Conservation (phyloP, 164 flowering plant genomes). For the Nelumbo lutea region DNA sequence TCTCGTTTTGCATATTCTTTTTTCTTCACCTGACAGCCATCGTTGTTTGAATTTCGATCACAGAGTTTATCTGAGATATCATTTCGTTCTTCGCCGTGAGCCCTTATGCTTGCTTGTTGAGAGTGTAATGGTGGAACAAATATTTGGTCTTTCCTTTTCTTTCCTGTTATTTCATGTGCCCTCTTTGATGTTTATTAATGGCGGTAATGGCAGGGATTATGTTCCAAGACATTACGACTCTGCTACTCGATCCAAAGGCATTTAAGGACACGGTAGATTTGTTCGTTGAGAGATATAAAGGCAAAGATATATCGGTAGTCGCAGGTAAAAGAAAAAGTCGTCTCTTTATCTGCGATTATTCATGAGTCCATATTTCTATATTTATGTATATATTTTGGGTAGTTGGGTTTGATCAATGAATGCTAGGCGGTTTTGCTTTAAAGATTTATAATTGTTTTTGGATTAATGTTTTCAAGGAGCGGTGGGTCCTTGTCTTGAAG, state of each 20-base stretch:
- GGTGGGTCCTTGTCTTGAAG: slow-evolving; percentile 14
- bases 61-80: too few species aligned
- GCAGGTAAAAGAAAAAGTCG: slow-evolving; percentile 48
- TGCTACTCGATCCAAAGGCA: slow-evolving; percentile 73
- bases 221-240: slow-evolving; percentile 91
- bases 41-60: too few species aligned
- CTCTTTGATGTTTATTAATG: background rate
- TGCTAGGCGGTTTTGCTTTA: background rate
- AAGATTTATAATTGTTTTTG: background rate
- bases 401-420: too few species aligned
- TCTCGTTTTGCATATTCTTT: background rate
- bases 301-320: slow-evolving; percentile 74
- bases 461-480: background rate
- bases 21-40: background rate
- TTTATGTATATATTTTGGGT: too few species aligned
- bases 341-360: background rate
- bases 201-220: slow-evolving; percentile 61
- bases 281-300: slow-evolving; percentile 88
- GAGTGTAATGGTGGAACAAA: too few species aligned
- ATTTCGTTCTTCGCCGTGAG: too few species aligned
- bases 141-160: too few species aligned
- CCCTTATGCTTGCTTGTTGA: too few species aligned
- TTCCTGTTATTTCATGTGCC: background rate
- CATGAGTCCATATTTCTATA: too few species aligned
- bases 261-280: slow-evolving; percentile 87